A percentile compares a stretch with the other conserved stretches of the same genome.
phyloP scores from a whole-genome alignment of 208 protist species.

The Wallacemonas sp. region DNA sequence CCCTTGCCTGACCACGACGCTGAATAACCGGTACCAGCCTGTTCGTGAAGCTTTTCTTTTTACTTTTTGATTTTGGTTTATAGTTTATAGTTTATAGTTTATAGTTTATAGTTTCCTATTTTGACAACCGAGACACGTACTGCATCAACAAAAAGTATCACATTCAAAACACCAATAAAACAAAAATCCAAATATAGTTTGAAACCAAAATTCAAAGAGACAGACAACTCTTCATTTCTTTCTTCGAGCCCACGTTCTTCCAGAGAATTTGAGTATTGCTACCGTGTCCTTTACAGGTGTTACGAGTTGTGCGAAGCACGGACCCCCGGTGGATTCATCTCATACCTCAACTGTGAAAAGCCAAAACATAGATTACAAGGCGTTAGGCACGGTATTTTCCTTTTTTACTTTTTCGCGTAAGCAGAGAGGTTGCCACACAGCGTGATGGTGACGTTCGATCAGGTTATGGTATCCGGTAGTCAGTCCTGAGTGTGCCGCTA shows the following conservation, averaged over 20 bases:
- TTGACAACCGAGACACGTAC: no score
- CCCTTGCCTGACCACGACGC: no score
- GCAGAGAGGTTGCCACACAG: conserved; percentile 1
- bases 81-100: no score
- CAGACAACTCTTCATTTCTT: not conserved
- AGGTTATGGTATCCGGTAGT: not conserved
- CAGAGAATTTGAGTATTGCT: not conserved
- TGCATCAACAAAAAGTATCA: no score
- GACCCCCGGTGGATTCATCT: not conserved
- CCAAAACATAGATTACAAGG: not conserved
- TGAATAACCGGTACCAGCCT: not conserved
- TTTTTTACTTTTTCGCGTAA: not conserved
- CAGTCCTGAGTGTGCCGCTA: not conserved
- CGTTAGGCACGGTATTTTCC: not conserved
- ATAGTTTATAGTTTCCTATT: no score
- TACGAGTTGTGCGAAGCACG: not conserved
- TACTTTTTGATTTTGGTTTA: no score
- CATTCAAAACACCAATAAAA: not conserved
- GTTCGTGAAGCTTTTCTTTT: not conserved
- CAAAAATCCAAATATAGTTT: not conserved
- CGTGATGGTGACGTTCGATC: not conserved
- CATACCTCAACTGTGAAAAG: not conserved
- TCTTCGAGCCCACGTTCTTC: not conserved
- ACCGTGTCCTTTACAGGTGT: not conserved
- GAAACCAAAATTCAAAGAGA: not conserved